Percentiles rank a stretch among this genome's conserved stretches.
Conservation (phyloP, 2,329 filamentous ascomycete genomes). For the Leptographium wingfieldii region DNA sequence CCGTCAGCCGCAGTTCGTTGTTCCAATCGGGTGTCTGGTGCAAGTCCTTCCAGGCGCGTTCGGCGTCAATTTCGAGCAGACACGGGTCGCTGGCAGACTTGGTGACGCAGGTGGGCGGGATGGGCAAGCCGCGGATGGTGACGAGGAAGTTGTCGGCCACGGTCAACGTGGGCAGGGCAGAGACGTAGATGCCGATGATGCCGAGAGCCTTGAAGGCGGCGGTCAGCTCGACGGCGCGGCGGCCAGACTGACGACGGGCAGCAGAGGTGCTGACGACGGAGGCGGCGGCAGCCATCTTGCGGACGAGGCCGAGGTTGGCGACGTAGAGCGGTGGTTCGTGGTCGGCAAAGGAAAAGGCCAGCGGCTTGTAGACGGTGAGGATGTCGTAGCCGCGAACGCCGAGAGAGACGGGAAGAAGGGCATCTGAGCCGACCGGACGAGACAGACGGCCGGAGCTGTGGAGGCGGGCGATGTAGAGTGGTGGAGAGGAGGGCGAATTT, state of each 20-base stretch:
- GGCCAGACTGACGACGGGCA: constrained; percentile 34
- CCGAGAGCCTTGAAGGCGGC: constrained; percentile 72
- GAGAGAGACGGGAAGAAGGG: constrained; percentile 49
- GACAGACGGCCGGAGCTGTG: constrained; percentile 56
- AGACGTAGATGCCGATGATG: constrained; percentile 63
- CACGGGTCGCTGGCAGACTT: constrained; percentile 37
- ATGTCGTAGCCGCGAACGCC: constrained; percentile 65
- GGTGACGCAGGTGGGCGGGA: constrained; percentile 54
- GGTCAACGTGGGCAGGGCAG: constrained; percentile 46
- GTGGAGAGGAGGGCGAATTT: too few species aligned
- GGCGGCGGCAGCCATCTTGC: constrained; percentile 81
- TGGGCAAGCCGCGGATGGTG: constrained; percentile 56
- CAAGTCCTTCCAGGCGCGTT: constrained; percentile 65
- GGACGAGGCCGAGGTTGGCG: constrained; percentile 64
- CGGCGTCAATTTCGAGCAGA: constrained; percentile 67
- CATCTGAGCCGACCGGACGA: constrained; percentile 26
- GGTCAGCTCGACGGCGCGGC: constrained; percentile 49
- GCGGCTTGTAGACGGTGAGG: constrained; percentile 58
- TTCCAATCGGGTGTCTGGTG: constrained; percentile 59
- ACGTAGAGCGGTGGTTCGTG: constrained; percentile 37
- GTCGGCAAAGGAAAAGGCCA: constrained; percentile 28
- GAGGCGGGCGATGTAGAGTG: constrained; percentile 56
- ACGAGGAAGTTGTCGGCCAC: constrained; percentile 59
- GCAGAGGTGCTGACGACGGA: constrained; percentile 54
- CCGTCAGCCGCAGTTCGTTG: constrained; percentile 63